These are phyloP conservation scores for Ceriops decandra DNA, from an alignment of 345 rosid genomes.

Conservation along the genomic window DNA sequence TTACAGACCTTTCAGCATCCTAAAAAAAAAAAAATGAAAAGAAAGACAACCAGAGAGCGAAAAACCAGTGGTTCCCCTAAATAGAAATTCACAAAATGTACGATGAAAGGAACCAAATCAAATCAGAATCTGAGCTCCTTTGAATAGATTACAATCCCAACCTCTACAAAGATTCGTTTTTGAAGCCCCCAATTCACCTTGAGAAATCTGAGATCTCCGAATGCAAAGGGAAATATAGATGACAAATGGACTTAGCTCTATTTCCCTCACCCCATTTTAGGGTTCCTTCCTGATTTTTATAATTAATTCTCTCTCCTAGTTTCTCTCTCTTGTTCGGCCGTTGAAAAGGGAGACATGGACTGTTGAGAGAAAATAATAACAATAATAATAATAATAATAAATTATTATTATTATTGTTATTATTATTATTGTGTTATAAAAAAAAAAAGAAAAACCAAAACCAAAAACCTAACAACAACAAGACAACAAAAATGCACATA, in stretches of 20 bases:
- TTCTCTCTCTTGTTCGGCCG: slow-evolving; percentile 17
- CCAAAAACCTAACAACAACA: too few relatives aligned
- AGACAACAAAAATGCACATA: too few relatives aligned
- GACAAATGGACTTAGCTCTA: slow-evolving; percentile 15
- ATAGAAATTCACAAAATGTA: slow-evolving; percentile 27
- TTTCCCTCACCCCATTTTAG: slow-evolving; percentile 3
- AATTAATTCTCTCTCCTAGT: slow-evolving; percentile 5
- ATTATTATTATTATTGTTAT: slow-evolving; percentile 7
- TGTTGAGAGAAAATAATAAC: too few relatives aligned
- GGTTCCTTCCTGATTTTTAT: slow-evolving; percentile 12
- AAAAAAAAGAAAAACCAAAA: neutral
- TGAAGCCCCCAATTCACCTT: neutral
- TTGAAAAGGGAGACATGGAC: slow-evolving; percentile 17
- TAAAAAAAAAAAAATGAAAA: neutral
- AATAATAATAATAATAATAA: too few relatives aligned
- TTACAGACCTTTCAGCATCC: neutral
- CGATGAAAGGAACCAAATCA: slow-evolving; percentile 12
- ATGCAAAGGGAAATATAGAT: slow-evolving; percentile 18
- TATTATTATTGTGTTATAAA: neutral
- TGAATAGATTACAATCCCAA: slow-evolving; percentile 1
- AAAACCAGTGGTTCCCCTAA: neutral
- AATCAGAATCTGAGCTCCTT: slow-evolving; percentile 12
- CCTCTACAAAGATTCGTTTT: slow-evolving; percentile 6
- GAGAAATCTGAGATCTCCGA: slow-evolving; percentile 39
- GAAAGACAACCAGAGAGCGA: neutral